Evolutionary conservation across 345 rosid species (phyloP).

Genomic region (Eucalyptus curtisii): DNA sequence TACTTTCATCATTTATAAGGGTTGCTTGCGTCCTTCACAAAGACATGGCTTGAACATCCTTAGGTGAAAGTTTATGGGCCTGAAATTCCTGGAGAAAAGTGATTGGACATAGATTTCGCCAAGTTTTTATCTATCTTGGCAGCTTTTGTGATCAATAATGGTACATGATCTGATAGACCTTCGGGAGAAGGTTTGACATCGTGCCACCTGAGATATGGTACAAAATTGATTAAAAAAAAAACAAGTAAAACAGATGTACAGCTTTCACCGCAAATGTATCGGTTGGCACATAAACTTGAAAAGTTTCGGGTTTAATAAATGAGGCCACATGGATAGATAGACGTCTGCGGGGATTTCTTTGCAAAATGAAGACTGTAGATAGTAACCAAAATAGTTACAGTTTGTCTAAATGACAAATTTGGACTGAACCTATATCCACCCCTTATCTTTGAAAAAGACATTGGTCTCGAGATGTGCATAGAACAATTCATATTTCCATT

Average conservation of each 20-base stretch:
- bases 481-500: slow-evolving; percentile 32
- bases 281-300: slow-evolving; percentile 13
- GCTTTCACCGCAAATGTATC: not conserved
- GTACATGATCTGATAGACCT: slow-evolving; percentile 35
- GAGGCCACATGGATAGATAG: slow-evolving; percentile 14
- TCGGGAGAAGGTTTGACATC: slow-evolving; percentile 30
- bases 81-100: not conserved
- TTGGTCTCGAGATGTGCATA: slow-evolving; percentile 10
- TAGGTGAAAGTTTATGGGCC: not conserved
- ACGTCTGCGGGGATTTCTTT: slow-evolving; percentile 11
- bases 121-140: slow-evolving; percentile 32
- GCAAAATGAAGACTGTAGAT: slow-evolving; percentile 28
- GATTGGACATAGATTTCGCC: slow-evolving; percentile 18
- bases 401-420: slow-evolving; percentile 14
- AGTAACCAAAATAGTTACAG: slow-evolving; percentile 10
- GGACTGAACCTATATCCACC: slow-evolving; percentile 29
- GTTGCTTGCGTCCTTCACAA: not conserved
- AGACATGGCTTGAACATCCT: no score
- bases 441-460: slow-evolving; percentile 12
- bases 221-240: not conserved
- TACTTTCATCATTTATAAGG: not conserved
- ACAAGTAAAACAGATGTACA: not conserved
- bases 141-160: slow-evolving; percentile 30
- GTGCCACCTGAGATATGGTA: slow-evolving; percentile 9
- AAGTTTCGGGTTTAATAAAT: slow-evolving; percentile 1